These are phyloP conservation scores for Sergeia podlipaevii DNA, from an alignment of 208 protist genomes.

Conservation along the genomic window DNA sequence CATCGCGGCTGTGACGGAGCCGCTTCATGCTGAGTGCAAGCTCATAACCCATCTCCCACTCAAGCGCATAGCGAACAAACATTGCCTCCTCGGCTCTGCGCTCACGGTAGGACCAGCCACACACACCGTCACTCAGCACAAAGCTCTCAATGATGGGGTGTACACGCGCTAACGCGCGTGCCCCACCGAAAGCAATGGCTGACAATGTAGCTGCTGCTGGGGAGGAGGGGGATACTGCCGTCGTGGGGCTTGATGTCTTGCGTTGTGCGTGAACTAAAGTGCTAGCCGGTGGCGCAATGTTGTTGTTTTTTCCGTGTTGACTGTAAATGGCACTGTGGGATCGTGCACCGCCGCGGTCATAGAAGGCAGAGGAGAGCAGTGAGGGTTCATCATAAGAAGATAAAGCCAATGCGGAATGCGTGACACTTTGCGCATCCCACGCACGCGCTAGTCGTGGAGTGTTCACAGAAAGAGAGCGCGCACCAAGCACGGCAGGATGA, in stretches of 20 bases:
- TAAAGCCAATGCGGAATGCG: too few relatives aligned
- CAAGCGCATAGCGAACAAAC: slow-evolving; percentile 68
- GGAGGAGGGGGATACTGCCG: slow-evolving; percentile 8
- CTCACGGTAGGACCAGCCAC: slow-evolving; percentile 59
- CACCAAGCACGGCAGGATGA: too few relatives aligned
- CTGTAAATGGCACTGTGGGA: too few relatives aligned
- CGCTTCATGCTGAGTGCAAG: slow-evolving; percentile 51
- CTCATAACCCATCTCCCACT: slow-evolving; percentile 86
- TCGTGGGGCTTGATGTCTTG: not conserved
- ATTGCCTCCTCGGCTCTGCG: slow-evolving; percentile 27
- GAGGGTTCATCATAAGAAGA: too few relatives aligned
- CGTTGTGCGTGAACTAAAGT: not conserved
- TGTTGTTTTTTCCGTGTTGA: too few relatives aligned
- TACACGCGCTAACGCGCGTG: slow-evolving; percentile 13
- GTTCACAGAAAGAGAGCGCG: too few relatives aligned
- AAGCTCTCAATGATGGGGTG: slow-evolving; percentile 38
- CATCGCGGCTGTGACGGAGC: slow-evolving; percentile 22
- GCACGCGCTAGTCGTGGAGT: too few relatives aligned
- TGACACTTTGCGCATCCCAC: too few relatives aligned
- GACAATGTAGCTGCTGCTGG: slow-evolving; percentile 11
- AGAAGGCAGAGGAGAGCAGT: too few relatives aligned
- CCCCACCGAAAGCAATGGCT: slow-evolving; percentile 9
- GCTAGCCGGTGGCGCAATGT: too few relatives aligned
- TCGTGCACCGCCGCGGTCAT: too few relatives aligned
- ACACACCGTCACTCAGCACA: slow-evolving; percentile 38